Evolutionary conservation across 2,329 filamentous ascomycete genomes (phyloP), one percentile per base, ranked within the genome.

Genomic region (Fusarium armeniacum): DNA sequence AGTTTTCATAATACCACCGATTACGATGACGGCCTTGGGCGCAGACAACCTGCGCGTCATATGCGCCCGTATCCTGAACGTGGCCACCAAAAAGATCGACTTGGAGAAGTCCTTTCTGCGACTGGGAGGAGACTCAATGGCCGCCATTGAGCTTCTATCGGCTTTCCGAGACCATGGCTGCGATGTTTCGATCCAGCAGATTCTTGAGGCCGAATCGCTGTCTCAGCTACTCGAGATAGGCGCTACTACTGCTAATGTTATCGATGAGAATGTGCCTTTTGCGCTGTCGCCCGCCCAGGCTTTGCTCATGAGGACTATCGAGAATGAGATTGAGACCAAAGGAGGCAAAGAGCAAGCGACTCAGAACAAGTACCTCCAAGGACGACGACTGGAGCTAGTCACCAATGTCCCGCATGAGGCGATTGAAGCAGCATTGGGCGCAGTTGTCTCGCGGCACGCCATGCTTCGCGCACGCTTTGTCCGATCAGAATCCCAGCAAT

Each of bases 171-270:
- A 52, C 49, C 35, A 52, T 52, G 49, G 49, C 49, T 52, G 49
- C 49, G 49, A 52, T 52, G 49, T 52, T 41, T 52, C 49, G 49
- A 52, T 52, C 49, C 49, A 52, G 49, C 49, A 52, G 49, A 52
- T 52, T 52, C 49, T 52, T 52, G 49, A 52, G 49, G 49, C 49
- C 35, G 49, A 52, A 36, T 52, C 49, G 36, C 49, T 52, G 36
- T 52, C 49, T 52, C 36, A 52, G 49, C 36, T 52, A 52, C 49
- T 52, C 49, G 35, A 52, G 36, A 36, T 52, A 41, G 49, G 49
- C 49, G 49, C 49, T 52, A 52, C 36, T 52, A 52, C 36, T 32
- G 49, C 49, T 36, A 52, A 52, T 52, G 24, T 41, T 41, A 41
- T 52, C 36, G 26, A 52, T 52, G 49, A 52, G 35, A 52, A 52